Percentiles rank a stretch among this genome's conserved stretches.
These are phyloP conservation scores for Aspergillus clavatus DNA, from an alignment of 2,329 filamentous ascomycete species.

Conservation along the genomic window DNA sequence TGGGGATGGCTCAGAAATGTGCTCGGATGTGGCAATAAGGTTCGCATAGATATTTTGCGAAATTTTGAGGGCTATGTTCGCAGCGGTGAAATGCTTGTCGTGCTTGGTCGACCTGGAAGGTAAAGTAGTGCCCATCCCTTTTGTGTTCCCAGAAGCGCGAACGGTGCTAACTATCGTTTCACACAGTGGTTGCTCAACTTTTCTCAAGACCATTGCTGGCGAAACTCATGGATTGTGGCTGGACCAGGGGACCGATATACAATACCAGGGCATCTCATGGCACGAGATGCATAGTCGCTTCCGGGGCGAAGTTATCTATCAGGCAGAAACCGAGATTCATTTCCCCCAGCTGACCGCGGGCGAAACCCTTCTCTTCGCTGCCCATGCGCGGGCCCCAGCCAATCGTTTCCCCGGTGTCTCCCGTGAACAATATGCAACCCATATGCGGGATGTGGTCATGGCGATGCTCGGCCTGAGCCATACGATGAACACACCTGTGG, in stretches of 20 bases:
- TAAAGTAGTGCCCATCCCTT: constrained; percentile 8
- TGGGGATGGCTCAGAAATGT: constrained; percentile 24
- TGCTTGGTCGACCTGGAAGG: constrained; percentile 48
- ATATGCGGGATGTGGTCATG: constrained; percentile 50
- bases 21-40: constrained; percentile 29
- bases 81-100: constrained; percentile 53
- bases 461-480: constrained; percentile 51
- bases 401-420: constrained; percentile 36
- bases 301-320: constrained; percentile 82
- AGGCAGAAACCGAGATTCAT: constrained; percentile 75
- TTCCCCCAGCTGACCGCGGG: constrained; percentile 72
- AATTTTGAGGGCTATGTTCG: constrained; percentile 59
- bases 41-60: constrained; percentile 55
- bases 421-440: constrained; percentile 44
- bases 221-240: constrained; percentile 76
- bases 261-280: constrained; percentile 65
- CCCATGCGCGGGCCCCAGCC: constrained; percentile 53
- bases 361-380: constrained; percentile 72
- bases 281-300: constrained; percentile 71
- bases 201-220: constrained; percentile 78
- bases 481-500: constrained; percentile 45
- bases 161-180: constrained; percentile 2
- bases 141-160: neutral
- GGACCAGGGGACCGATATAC: constrained; percentile 66
- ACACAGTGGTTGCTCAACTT: constrained; percentile 62